Conservation (phyloP, 2,329 filamentous ascomycete genomes). For the Paecilomyces dactylethromorphus region DNA sequence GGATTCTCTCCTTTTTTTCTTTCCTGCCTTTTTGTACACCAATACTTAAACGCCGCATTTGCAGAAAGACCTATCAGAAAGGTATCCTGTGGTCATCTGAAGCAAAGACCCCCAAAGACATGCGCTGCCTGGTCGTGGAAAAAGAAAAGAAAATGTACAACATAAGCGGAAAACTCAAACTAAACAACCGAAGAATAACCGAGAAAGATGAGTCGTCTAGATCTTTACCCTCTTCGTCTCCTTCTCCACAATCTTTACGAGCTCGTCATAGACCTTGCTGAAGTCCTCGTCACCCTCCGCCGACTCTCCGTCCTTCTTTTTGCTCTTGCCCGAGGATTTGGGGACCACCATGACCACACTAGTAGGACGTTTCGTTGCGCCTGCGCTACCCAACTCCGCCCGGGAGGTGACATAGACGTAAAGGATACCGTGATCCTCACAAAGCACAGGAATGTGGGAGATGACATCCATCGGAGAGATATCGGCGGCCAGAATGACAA, state of each 20-base stretch:
- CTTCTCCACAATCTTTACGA: constrained; percentile 55
- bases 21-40: background rate
- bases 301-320: constrained; percentile 39
- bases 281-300: constrained; percentile 42
- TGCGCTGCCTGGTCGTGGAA: constrained; percentile 29
- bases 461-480: constrained; percentile 99
- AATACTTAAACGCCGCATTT: background rate
- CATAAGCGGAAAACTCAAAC: background rate
- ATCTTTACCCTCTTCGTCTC: constrained; percentile 52
- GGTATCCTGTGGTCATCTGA: background rate
- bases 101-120: constrained; percentile 31
- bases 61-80: constrained; percentile 1
- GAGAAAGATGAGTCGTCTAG: constrained; percentile 15
- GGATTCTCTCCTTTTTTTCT: background rate
- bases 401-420: constrained; percentile 93
- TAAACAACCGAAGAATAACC: background rate
- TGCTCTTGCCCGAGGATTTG: constrained; percentile 45
- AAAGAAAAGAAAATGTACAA: constrained; percentile 10
- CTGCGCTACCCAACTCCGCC: constrained; percentile 87
- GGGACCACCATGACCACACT: constrained; percentile 80
- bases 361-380: constrained; percentile 91
- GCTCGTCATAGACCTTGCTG: constrained; percentile 47
- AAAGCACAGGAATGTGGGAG: constrained; percentile 92
- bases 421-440: constrained; percentile 95
- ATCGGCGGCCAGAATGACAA: constrained; percentile 91